Evolutionary conservation across 495 filamentous ascomycete genomes (phyloP), one percentile per base, ranked within the genome.

Genomic region (Parmelia sp.): DNA sequence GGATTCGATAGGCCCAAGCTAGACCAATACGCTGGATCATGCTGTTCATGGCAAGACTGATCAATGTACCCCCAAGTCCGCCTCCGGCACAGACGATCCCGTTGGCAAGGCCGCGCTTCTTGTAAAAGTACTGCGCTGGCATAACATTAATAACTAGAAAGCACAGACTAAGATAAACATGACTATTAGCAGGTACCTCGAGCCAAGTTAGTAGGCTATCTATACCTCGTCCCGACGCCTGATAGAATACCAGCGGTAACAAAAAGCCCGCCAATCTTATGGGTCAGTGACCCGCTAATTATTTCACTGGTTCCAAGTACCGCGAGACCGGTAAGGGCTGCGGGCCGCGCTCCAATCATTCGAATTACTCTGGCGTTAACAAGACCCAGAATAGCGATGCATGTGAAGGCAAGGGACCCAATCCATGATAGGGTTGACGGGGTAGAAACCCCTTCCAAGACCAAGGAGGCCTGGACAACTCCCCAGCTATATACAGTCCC

Each of bases 401-500:
- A 78, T 1, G 81, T 78, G 19, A 77, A 69, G 37, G 72, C 74
- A 7, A 85, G 68, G 4, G 81, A 81, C 0, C 84, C 84, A 8
- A 86, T 82, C 63, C 85, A 86, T 1, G 82, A 78, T 33, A 87
- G 67, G 0, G 81, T 75, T 2, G 78, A 77, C 25, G 77, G 75
- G 0, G 81, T 71, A 2, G 74, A 75, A 0, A 21, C 35, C 1
- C 61, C 27, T 7, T 76, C 68, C 40, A 80, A 67, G 9, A 84
- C 77, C 8, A 86, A 74, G 0, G 78, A 83, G 0, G 77, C 76
- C 67, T 86, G 84, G 42, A 86, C 71, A 1, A 87, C 73, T 19
- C 84, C 84, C 84, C 84, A 87, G 60, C 74, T 76, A 64, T 82
- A 82, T 12, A 75, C 77, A 0, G 74, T 78, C 25, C 83, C 83